Evolutionary conservation across 169 alveolate species (phyloP).

Genomic region (Babesia caballi): DNA sequence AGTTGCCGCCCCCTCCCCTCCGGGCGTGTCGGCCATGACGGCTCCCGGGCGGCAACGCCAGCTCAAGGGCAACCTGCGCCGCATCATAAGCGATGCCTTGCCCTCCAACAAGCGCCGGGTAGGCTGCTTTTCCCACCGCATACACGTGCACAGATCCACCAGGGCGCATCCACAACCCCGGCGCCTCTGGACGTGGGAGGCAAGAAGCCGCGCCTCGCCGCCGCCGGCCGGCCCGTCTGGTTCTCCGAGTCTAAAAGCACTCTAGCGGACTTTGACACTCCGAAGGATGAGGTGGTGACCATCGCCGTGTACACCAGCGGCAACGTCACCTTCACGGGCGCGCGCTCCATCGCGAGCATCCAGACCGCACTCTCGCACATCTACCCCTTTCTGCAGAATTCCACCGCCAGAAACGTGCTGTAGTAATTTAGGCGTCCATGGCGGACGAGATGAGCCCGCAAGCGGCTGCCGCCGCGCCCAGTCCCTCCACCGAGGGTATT

Average conservation of each 20-base stretch:
- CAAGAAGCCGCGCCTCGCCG: background rate
- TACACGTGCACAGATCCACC: background rate
- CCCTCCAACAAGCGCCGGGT: constrained; percentile 45
- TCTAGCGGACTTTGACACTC: background rate
- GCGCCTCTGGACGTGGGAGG: background rate
- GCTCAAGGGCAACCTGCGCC: constrained; percentile 10
- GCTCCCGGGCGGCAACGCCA: background rate
- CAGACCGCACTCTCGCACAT: constrained; percentile 51
- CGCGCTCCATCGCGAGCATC: constrained; percentile 58
- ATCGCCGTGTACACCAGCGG: constrained; percentile 73
- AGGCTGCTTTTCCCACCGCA: background rate
- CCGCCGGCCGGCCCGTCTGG: constrained; percentile 9
- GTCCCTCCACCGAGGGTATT: constrained; percentile 59
- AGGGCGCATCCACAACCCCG: background rate
- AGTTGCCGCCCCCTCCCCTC: background rate
- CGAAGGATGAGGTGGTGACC: constrained; percentile 71
- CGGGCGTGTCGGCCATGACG: background rate
- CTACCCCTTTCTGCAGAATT: constrained; percentile 27
- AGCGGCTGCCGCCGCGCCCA: background rate
- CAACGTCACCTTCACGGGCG: constrained; percentile 77
- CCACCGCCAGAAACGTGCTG: background rate
- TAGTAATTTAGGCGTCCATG: background rate
- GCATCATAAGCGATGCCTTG: constrained; percentile 28
- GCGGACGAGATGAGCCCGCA: background rate
- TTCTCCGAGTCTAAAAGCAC: background rate